Evolutionary conservation across 192 early-diverging fungal species (phyloP).

Genomic region (Coemansia sp.): DNA sequence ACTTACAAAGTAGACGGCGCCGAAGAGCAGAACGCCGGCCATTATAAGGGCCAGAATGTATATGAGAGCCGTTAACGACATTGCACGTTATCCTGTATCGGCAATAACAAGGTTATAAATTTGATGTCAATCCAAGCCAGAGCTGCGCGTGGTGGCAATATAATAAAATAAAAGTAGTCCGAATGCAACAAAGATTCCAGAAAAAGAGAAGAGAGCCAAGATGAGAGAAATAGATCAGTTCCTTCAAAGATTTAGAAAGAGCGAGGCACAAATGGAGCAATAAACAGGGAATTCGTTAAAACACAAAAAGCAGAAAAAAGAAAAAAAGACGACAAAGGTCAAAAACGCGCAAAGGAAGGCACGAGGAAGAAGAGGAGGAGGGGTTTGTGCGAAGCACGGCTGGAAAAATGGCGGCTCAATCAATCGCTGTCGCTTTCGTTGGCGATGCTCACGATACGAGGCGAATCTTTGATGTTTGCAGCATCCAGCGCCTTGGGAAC

Average conservation of each 20-base stretch:
- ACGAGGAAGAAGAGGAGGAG: conserved; percentile 3
- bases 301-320: background rate
- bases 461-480: background rate
- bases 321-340: background rate
- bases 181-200: conserved; percentile 5
- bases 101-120: background rate
- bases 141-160: background rate
- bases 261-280: background rate
- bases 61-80: conserved; percentile 53
- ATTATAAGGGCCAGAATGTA: conserved; percentile 93
- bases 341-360: background rate
- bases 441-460: no score
- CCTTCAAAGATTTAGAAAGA: background rate
- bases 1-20: conserved; percentile 87
- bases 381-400: background rate
- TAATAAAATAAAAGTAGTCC: background rate
- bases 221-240: background rate
- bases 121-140: background rate
- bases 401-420: no score
- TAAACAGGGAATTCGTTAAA: background rate
- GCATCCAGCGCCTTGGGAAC: conserved; percentile 7
- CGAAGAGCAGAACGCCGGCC: conserved; percentile 89
- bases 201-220: background rate
- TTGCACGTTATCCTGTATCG: conserved; percentile 10
- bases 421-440: no score